A percentile compares a stretch with the other conserved stretches of the same genome.
Conservation (phyloP, 306 rosid genomes). For the Lablab purpureus region DNA sequence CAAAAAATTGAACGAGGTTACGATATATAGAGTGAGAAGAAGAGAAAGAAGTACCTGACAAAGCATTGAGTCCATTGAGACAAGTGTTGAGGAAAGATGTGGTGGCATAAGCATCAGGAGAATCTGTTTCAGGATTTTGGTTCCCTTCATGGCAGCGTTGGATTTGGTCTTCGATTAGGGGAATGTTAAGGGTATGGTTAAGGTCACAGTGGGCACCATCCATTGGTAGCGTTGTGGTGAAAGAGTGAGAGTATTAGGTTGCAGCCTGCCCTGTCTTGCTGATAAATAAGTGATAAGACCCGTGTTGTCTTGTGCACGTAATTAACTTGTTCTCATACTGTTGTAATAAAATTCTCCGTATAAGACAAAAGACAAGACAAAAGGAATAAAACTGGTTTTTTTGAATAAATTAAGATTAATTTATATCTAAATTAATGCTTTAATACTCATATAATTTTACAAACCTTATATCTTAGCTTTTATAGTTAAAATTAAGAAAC, state of each 20-base stretch:
- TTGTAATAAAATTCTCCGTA: too few species aligned
- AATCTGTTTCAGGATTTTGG: not conserved
- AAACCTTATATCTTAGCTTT: too few species aligned
- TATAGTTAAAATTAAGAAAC: too few species aligned
- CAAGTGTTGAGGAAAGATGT: slow-evolving; percentile 44
- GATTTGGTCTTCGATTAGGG: slow-evolving; percentile 20
- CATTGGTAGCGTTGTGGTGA: not conserved
- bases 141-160: not conserved
- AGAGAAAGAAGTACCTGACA: slow-evolving; percentile 44
- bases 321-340: too few species aligned
- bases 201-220: not conserved
- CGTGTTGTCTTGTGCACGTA: not conserved
- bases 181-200: slow-evolving; percentile 11
- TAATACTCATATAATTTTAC: too few species aligned
- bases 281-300: not conserved
- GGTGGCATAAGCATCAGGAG: not conserved
- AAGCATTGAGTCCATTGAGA: slow-evolving; percentile 50
- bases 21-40: not conserved
- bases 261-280: too few species aligned
- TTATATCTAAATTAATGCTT: too few species aligned
- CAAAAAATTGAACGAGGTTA: too few species aligned
- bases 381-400: too few species aligned
- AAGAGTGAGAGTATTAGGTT: not conserved
- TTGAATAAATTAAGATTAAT: too few species aligned
- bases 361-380: too few species aligned